Evolutionary conservation across 805 yeast genomes (phyloP).

Genomic region (Debaryomyces hansenii): DNA sequence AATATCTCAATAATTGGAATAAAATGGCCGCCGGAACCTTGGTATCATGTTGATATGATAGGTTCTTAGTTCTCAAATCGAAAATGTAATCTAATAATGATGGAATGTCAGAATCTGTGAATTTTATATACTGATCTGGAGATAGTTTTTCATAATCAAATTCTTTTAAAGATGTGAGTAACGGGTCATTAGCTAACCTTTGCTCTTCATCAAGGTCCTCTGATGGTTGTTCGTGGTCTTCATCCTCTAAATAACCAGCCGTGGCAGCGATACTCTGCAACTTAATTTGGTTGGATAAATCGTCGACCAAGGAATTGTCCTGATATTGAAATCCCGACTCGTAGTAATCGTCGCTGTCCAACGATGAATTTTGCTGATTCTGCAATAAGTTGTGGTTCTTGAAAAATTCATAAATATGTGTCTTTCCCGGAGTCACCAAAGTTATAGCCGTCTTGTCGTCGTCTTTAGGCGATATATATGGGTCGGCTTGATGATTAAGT

Average conservation of each 20-base stretch:
- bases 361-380: conserved; percentile 6
- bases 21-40: conserved; percentile 67
- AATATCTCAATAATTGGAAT: conserved; percentile 69
- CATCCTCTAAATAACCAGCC: conserved; percentile 10
- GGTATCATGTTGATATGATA: conserved; percentile 43
- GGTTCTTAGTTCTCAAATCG: conserved; percentile 40
- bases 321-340: conserved; percentile 14
- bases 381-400: conserved; percentile 46
- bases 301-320: conserved; percentile 28
- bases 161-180: conserved; percentile 27
- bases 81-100: conserved; percentile 49
- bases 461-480: conserved; percentile 34
- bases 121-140: conserved; percentile 61
- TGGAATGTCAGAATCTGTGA: conserved; percentile 58
- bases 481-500: conserved; percentile 65
- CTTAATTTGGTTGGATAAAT: conserved; percentile 32
- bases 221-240: conserved; percentile 13
- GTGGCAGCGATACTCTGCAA: conserved; percentile 30
- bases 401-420: conserved; percentile 56
- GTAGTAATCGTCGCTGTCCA: conserved; percentile 13
- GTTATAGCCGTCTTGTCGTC: conserved; percentile 54
- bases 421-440: conserved; percentile 53
- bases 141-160: conserved; percentile 59
- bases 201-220: conserved; percentile 28
- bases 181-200: conserved; percentile 28